These are phyloP conservation scores for Malassezia equina DNA, from an alignment of 1,284 basidiomycete genomes.

Conservation along the genomic window DNA sequence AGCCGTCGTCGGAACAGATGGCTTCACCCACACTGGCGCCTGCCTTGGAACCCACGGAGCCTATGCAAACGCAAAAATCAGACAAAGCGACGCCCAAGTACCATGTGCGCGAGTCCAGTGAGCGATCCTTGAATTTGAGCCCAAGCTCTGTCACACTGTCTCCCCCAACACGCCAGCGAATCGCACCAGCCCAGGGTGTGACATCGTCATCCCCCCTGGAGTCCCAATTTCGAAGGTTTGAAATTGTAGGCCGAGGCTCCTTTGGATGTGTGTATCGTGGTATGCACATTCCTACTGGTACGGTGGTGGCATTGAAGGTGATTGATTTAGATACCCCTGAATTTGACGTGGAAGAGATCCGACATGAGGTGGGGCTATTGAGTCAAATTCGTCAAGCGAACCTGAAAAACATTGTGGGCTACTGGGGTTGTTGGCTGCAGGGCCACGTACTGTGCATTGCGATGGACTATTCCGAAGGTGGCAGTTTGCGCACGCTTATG, in stretches of 20 bases:
- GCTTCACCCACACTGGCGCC: neutral
- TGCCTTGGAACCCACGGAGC: neutral
- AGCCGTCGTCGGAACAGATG: neutral
- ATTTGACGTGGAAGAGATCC: slow-evolving; percentile 91
- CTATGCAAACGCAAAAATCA: neutral
- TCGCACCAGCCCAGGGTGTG: neutral
- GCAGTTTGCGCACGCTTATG: slow-evolving; percentile 77
- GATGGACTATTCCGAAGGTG: slow-evolving; percentile 95
- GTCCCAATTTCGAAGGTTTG: slow-evolving; percentile 30
- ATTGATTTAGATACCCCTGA: slow-evolving; percentile 88
- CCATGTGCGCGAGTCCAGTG: slow-evolving; percentile 5
- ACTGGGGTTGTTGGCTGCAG: slow-evolving; percentile 89
- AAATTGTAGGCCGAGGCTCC: slow-evolving; percentile 44
- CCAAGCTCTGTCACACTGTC: neutral
- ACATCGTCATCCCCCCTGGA: slow-evolving; percentile 12
- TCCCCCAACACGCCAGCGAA: neutral
- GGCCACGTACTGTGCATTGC: slow-evolving; percentile 95
- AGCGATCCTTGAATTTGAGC: neutral
- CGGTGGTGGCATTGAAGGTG: slow-evolving; percentile 88
- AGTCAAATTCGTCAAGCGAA: slow-evolving; percentile 68
- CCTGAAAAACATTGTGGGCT: slow-evolving; percentile 81
- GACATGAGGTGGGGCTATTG: slow-evolving; percentile 85
- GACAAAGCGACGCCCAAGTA: neutral
- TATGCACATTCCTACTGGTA: slow-evolving; percentile 67
- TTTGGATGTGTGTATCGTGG: slow-evolving; percentile 45